Percentiles rank a stretch among this genome's conserved stretches.
Evolutionary conservation across 1,284 basidiomycete genomes (phyloP).

Genomic region (Papiliotrema laurentii): DNA sequence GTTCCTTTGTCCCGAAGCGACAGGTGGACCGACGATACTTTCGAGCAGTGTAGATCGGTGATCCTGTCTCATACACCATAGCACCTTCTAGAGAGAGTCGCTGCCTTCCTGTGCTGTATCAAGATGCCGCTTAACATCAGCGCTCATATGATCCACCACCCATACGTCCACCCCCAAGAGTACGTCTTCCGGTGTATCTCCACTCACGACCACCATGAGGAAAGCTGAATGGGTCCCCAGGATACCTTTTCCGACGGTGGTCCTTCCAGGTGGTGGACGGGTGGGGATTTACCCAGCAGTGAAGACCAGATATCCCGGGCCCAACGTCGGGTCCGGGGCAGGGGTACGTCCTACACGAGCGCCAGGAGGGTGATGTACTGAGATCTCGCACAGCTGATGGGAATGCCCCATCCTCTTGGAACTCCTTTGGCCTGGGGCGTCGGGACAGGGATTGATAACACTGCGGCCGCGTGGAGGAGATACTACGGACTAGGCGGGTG

Average conservation of each 20-base stretch:
- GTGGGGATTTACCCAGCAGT: conserved; percentile 36
- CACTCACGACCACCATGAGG: neutral
- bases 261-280: conserved; percentile 33
- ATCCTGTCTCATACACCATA: no score
- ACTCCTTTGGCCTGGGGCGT: conserved; percentile 23
- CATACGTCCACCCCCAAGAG: conserved; percentile 38
- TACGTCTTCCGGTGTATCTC: conserved; percentile 13
- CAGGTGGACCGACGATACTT: no score
- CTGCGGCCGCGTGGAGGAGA: conserved; percentile 35
- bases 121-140: conserved; percentile 32
- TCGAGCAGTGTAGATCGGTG: no score
- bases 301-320: conserved; percentile 28
- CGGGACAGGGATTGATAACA: conserved; percentile 33
- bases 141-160: conserved; percentile 32
- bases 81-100: no score
- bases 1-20: no score
- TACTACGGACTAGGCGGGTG: conserved; percentile 36
- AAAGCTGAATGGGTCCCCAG: conserved; percentile 8
- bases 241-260: conserved; percentile 32
- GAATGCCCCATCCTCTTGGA: conserved; percentile 46
- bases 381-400: conserved; percentile 49
- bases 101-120: no score
- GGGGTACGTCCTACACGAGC: conserved; percentile 20
- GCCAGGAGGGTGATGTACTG: neutral
- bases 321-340: conserved; percentile 28